Conservation (phyloP, 179 eudicot genomes). For the Monotropa hypopitys region DNA sequence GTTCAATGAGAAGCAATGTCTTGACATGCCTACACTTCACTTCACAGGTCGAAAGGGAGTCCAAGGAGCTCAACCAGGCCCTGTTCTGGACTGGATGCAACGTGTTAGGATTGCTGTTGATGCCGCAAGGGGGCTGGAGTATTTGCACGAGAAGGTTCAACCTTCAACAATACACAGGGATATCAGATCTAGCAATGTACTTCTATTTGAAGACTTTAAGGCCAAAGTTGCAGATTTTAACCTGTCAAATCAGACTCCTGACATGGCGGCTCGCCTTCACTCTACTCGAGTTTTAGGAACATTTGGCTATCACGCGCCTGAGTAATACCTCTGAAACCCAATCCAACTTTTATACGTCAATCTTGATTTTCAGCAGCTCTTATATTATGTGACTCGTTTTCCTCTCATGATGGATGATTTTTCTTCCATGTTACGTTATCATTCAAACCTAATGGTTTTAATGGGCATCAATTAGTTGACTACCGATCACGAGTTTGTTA, state of each 20-base stretch:
- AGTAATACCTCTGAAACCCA: slow-evolving; percentile 17
- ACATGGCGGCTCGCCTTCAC: slow-evolving; percentile 48
- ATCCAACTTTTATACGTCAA: not conserved
- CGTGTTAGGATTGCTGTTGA: slow-evolving; percentile 42
- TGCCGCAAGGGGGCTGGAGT: slow-evolving; percentile 39
- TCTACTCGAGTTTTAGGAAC: slow-evolving; percentile 46
- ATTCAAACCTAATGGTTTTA: not conserved
- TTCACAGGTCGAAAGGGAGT: slow-evolving; percentile 38
- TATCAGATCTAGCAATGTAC: slow-evolving; percentile 40
- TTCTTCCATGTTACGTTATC: not conserved
- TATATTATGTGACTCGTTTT: not conserved
- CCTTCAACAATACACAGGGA: slow-evolving; percentile 36
- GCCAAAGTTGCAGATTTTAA: slow-evolving; percentile 45
- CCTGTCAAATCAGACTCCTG: slow-evolving; percentile 42
- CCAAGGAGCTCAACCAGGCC: slow-evolving; percentile 49
- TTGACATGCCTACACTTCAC: slow-evolving; percentile 1
- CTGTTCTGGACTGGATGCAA: slow-evolving; percentile 38
- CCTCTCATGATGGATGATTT: not conserved
- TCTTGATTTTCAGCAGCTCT: not conserved
- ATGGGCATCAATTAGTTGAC: not conserved
- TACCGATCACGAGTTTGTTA: not conserved
- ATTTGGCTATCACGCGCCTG: slow-evolving; percentile 49
- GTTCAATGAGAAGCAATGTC: not conserved
- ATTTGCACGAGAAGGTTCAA: slow-evolving; percentile 37
- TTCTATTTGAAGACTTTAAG: slow-evolving; percentile 32